These are phyloP conservation scores for Solanum paucissectum DNA, from an alignment of 257 asterid genomes.

Conservation along the genomic window DNA sequence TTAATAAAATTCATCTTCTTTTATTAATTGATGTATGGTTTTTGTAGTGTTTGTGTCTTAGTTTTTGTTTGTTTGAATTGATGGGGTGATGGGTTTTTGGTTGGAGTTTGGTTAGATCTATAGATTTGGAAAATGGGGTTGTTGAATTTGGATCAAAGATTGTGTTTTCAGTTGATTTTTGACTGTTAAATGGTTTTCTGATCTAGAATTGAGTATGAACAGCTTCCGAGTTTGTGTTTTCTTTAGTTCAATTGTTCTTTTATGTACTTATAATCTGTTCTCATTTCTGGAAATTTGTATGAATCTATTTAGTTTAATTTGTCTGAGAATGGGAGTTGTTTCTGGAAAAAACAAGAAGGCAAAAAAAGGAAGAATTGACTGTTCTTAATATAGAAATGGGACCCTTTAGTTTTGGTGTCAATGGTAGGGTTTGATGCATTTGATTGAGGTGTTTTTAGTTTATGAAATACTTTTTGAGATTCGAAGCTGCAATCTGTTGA, in stretches of 20 bases:
- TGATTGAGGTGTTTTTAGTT: background rate
- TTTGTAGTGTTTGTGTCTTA: background rate
- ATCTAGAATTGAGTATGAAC: conserved; percentile 3
- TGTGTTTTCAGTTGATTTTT: background rate
- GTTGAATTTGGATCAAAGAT: conserved; percentile 11
- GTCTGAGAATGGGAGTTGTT: background rate
- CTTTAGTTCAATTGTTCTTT: background rate
- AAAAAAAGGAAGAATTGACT: background rate
- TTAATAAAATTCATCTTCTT: background rate
- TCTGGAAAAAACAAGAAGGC: background rate
- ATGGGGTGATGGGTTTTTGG: background rate
- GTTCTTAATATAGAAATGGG: background rate
- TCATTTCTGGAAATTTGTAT: background rate
- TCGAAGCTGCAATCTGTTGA: background rate
- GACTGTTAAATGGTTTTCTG: background rate
- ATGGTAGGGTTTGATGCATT: background rate
- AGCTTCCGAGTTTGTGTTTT: background rate
- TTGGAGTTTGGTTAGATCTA: conserved; percentile 41
- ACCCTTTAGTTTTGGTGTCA: background rate
- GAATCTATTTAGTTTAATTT: background rate
- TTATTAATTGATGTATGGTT: background rate
- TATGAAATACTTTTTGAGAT: background rate
- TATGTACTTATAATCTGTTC: background rate
- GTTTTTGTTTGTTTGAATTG: background rate
- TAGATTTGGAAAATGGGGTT: conserved; percentile 12